Percentiles rank a stretch among this genome's conserved stretches.
Evolutionary conservation across 2,329 filamentous ascomycete genomes (phyloP).

Genomic region (Cordyceps javanica): DNA sequence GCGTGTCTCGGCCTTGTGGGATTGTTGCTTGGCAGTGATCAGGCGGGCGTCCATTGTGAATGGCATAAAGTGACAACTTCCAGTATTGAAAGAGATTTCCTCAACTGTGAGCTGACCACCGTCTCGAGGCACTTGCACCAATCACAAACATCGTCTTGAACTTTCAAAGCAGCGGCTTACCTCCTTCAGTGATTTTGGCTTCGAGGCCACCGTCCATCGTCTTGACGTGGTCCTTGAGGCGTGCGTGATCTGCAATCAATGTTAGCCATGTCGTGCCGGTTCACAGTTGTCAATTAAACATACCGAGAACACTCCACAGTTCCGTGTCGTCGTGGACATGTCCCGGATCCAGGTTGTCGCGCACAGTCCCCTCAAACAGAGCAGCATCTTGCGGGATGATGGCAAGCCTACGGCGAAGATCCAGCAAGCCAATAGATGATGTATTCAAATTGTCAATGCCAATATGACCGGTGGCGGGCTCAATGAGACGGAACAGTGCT

Average conservation of each 20-base stretch:
- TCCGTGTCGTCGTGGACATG: constrained; percentile 96
- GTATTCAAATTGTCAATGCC: constrained; percentile 88
- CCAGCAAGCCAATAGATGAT: constrained; percentile 80
- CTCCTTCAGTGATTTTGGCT: constrained; percentile 87
- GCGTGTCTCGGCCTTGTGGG: too few relatives aligned
- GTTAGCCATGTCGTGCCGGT: constrained; percentile 7
- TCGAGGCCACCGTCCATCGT: constrained; percentile 87
- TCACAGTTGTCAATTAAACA: constrained; percentile 29
- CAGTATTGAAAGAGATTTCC: background rate
- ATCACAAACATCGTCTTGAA: constrained; percentile 9
- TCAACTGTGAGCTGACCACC: background rate
- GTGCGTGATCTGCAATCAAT: constrained; percentile 67
- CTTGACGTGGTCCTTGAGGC: constrained; percentile 82
- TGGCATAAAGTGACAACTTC: too few relatives aligned
- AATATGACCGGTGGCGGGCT: constrained; percentile 75
- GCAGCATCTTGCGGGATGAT: constrained; percentile 98
- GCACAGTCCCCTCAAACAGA: constrained; percentile 85
- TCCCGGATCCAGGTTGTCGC: constrained; percentile 92
- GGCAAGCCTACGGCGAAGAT: constrained; percentile 80
- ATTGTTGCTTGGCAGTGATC: too few relatives aligned
- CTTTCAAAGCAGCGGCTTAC: constrained; percentile 45
- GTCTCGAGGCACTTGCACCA: background rate
- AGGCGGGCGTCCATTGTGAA: too few relatives aligned
- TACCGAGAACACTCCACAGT: constrained; percentile 90
- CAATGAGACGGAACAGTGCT: constrained; percentile 91